Percentiles rank a stretch among this genome's conserved stretches.
These are phyloP conservation scores for Xylariaceae sp. DNA, from an alignment of 2,329 filamentous ascomycete species.

Conservation along the genomic window DNA sequence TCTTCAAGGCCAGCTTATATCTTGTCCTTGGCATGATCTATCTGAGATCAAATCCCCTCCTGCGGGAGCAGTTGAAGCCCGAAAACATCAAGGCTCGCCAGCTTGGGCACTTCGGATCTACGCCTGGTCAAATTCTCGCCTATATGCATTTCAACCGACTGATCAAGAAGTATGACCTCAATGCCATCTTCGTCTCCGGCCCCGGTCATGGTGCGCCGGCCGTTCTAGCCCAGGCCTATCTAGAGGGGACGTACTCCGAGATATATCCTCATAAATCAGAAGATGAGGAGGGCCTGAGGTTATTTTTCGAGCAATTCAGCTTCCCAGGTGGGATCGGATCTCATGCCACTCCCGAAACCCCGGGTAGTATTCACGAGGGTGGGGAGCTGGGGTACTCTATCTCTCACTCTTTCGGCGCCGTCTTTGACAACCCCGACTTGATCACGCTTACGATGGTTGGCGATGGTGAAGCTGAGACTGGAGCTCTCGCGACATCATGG, in stretches of 20 bases:
- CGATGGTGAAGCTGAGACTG: conserved; percentile 76
- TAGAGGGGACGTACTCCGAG: conserved; percentile 72
- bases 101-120: conserved; percentile 73
- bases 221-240: conserved; percentile 68
- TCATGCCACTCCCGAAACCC: conserved; percentile 73
- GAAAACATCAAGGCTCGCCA: conserved; percentile 70
- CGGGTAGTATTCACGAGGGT: conserved; percentile 71
- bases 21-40: conserved; percentile 77
- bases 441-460: conserved; percentile 75
- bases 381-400: conserved; percentile 78
- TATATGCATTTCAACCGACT: conserved; percentile 78
- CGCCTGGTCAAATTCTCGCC: conserved; percentile 74
- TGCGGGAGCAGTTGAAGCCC: conserved; percentile 60
- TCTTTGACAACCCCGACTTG: conserved; percentile 68
- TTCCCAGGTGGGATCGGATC: conserved; percentile 75
- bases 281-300: conserved; percentile 61
- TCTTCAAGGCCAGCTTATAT: conserved; percentile 70
- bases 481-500: conserved; percentile 72
- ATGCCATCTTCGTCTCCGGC: conserved; percentile 68
- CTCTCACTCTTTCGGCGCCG: conserved; percentile 70
- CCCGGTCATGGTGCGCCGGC: conserved; percentile 74
- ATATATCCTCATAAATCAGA: conserved; percentile 70
- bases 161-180: conserved; percentile 72
- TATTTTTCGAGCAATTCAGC: conserved; percentile 78
- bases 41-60: conserved; percentile 65